phyloP scores from a whole-genome alignment of 306 rosid species.

The Notholithocarpus densiflorus region DNA sequence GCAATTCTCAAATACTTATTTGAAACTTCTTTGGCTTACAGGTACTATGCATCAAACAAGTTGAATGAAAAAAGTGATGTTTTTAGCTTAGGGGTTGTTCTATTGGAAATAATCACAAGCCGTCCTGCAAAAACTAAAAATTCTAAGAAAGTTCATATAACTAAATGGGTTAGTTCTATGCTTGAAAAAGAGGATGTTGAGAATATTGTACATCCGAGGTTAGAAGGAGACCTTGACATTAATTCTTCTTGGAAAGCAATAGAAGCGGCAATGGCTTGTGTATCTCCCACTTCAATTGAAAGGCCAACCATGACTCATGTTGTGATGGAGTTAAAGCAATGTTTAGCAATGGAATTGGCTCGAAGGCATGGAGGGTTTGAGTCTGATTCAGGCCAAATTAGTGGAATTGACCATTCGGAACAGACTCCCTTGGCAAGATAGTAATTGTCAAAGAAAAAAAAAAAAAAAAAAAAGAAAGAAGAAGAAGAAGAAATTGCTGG shows the following conservation, averaged over 20 bases:
- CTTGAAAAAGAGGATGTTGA: slow-evolving; percentile 18
- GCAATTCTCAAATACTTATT: too few relatives aligned
- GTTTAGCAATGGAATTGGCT: slow-evolving; percentile 33
- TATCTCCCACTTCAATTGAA: slow-evolving; percentile 1
- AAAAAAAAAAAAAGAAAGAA: too few relatives aligned
- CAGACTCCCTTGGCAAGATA: too few relatives aligned
- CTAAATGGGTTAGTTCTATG: slow-evolving; percentile 40
- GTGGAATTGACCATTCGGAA: too few relatives aligned
- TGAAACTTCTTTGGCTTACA: slow-evolving; percentile 3
- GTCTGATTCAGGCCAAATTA: background rate
- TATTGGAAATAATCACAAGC: slow-evolving; percentile 47
- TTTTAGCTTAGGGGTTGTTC: slow-evolving; percentile 52
- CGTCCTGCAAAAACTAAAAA: slow-evolving; percentile 15
- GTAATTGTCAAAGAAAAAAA: too few relatives aligned
- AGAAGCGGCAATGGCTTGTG: slow-evolving; percentile 53
- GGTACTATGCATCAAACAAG: slow-evolving; percentile 33
- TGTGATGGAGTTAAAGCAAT: slow-evolving; percentile 39
- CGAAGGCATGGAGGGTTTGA: background rate
- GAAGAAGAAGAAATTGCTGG: too few relatives aligned
- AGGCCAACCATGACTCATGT: slow-evolving; percentile 55
- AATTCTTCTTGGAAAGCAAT: slow-evolving; percentile 38
- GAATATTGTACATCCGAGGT: slow-evolving; percentile 36
- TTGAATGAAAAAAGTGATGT: slow-evolving; percentile 56
- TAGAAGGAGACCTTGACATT: slow-evolving; percentile 22
- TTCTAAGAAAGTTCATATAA: slow-evolving; percentile 27